Evolutionary conservation across 345 rosid species (phyloP).

Genomic region (Bruguiera gymnorhiza): DNA sequence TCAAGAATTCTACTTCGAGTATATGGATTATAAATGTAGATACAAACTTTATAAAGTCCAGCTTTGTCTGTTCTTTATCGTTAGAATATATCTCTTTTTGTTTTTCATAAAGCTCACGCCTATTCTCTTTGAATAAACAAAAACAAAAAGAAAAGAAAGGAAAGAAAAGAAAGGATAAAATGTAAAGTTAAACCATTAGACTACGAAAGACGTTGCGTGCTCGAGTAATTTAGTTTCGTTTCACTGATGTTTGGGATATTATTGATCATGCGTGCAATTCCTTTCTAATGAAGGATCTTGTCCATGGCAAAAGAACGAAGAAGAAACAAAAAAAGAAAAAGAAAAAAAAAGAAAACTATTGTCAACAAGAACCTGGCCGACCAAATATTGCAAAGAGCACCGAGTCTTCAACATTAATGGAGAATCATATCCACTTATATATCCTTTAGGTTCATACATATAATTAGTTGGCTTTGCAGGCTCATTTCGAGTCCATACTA

Average conservation of each 20-base stretch:
- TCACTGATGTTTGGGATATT: not conserved
- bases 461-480: constrained; percentile 17
- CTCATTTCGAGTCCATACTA: constrained; percentile 20
- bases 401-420: constrained; percentile 16
- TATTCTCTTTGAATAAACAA: not conserved
- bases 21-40: too few relatives aligned
- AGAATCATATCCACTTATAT: constrained; percentile 13
- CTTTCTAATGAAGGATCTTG: not conserved
- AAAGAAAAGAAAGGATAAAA: not conserved
- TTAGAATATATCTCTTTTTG: too few relatives aligned
- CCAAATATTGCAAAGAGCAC: constrained; percentile 20
- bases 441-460: constrained; percentile 9
- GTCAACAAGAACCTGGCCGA: constrained; percentile 23
- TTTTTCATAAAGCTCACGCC: too few relatives aligned
- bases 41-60: too few relatives aligned
- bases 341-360: not conserved
- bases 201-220: not conserved
- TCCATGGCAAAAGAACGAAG: not conserved
- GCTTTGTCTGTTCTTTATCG: too few relatives aligned
- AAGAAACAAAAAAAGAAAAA: not conserved
- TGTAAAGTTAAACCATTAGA: not conserved
- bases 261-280: not conserved
- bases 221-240: not conserved
- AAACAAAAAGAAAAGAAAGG: too few relatives aligned
- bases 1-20: too few relatives aligned